phyloP scores from a whole-genome alignment of 2,329 filamentous ascomycete genomes.

The Graphilbum sp. region DNA sequence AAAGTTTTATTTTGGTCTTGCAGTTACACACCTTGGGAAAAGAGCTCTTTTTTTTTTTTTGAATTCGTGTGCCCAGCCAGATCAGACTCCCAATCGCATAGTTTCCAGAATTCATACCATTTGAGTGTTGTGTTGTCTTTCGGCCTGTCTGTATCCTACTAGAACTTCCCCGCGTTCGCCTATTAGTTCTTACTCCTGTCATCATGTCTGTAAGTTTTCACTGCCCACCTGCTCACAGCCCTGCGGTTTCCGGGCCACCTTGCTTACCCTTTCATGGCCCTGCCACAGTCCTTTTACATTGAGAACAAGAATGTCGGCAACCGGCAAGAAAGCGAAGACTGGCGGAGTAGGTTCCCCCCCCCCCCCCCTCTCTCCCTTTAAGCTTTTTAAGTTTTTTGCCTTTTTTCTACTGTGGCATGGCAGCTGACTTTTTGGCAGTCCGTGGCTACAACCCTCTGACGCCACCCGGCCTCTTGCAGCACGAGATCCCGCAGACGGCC shows the following conservation, averaged over 20 bases:
- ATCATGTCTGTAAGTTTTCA: slow-evolving; percentile 19
- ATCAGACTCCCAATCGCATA: too few relatives aligned
- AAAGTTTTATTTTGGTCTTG: too few relatives aligned
- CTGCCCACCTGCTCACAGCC: not conserved
- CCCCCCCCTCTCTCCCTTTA: too few relatives aligned
- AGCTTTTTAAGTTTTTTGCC: too few relatives aligned
- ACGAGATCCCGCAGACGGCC: slow-evolving; percentile 58
- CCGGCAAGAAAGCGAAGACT: slow-evolving; percentile 58
- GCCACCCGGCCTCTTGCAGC: slow-evolving; percentile 83
- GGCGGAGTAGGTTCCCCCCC: slow-evolving; percentile 48
- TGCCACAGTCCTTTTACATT: slow-evolving; percentile 52
- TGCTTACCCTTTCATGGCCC: not conserved
- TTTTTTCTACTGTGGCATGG: too few relatives aligned
- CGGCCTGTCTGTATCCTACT: too few relatives aligned
- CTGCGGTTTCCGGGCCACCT: not conserved
- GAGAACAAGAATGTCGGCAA: slow-evolving; percentile 68
- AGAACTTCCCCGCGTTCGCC: too few relatives aligned
- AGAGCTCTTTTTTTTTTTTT: too few relatives aligned
- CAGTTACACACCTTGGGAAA: too few relatives aligned
- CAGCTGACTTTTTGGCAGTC: slow-evolving; percentile 27
- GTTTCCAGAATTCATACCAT: too few relatives aligned
- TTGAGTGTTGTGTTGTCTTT: not conserved
- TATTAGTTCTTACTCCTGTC: too few relatives aligned
- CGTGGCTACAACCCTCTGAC: slow-evolving; percentile 88
- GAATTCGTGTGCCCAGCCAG: too few relatives aligned